Evolutionary conservation across 495 filamentous ascomycete species (phyloP).

Genomic region (Elasticomyces elasticus): DNA sequence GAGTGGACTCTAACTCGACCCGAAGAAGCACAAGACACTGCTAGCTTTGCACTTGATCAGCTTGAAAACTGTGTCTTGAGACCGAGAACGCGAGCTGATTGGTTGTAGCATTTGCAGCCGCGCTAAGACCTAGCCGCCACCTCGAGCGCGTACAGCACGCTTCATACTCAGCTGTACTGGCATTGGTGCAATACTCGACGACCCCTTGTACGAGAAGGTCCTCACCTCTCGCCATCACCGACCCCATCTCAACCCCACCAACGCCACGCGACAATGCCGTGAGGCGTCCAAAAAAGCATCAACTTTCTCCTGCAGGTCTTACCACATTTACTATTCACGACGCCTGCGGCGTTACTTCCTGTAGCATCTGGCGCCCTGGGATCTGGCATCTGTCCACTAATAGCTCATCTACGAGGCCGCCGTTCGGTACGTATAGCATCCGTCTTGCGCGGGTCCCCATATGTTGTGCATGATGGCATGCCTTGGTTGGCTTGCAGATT

Average conservation of each 20-base stretch:
- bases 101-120: too few relatives aligned
- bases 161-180: not conserved
- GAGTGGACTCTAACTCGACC: too few relatives aligned
- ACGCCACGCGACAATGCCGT: constrained; percentile 4
- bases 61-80: too few relatives aligned
- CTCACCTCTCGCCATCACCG: not conserved
- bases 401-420: constrained; percentile 14
- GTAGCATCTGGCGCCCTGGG: constrained; percentile 16
- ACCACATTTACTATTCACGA: not conserved
- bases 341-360: constrained; percentile 10
- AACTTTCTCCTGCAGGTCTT: not conserved
- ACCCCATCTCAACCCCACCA: not conserved
- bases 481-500: constrained; percentile 2
- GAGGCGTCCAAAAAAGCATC: not conserved
- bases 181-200: not conserved
- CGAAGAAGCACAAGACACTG: too few relatives aligned
- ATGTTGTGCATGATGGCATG: not conserved
- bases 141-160: not conserved
- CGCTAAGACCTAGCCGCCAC: not conserved
- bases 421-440: constrained; percentile 18
- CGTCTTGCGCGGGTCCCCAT: not conserved
- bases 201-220: not conserved
- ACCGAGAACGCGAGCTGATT: too few relatives aligned
- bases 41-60: too few relatives aligned
- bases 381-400: constrained; percentile 20